Percentiles rank a stretch among this genome's conserved stretches.
These are phyloP conservation scores for Yamadazyma dendronema DNA, from an alignment of 1,139 yeast species.

Conservation along the genomic window DNA sequence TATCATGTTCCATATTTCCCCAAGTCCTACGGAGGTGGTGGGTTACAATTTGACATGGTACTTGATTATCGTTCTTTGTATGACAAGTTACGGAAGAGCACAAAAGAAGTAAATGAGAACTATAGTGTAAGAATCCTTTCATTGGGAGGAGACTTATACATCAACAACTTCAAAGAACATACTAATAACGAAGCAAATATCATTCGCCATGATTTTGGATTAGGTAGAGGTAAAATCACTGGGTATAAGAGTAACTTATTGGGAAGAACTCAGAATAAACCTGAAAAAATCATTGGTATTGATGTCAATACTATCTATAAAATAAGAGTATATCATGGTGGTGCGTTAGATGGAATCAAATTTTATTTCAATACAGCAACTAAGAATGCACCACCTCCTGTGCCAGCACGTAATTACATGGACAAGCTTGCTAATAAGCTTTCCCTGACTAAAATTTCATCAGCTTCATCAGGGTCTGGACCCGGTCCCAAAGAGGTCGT, in stretches of 20 bases:
- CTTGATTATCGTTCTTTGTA: constrained; percentile 51
- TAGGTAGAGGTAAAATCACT: constrained; percentile 31
- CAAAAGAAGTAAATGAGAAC: constrained; percentile 29
- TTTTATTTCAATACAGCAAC: constrained; percentile 21
- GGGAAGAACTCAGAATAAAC: constrained; percentile 30
- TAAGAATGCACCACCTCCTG: constrained; percentile 28
- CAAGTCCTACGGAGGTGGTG: constrained; percentile 51
- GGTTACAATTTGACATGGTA: constrained; percentile 52
- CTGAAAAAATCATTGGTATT: constrained; percentile 27
- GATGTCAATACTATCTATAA: constrained; percentile 33
- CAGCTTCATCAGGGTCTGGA: neutral
- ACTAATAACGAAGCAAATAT: constrained; percentile 16
- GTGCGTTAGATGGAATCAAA: constrained; percentile 73
- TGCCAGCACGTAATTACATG: constrained; percentile 50
- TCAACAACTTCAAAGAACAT: constrained; percentile 29
- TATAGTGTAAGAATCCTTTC: constrained; percentile 51
- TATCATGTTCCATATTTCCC: constrained; percentile 64
- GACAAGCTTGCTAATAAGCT: constrained; percentile 20
- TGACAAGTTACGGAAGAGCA: constrained; percentile 27
- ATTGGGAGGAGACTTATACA: constrained; percentile 36
- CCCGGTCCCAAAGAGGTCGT: constrained; percentile 22
- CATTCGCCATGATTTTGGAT: constrained; percentile 42
- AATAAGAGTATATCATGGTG: constrained; percentile 66
- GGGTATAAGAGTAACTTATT: constrained; percentile 48
- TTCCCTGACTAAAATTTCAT: neutral